phyloP scores from a whole-genome alignment of 495 filamentous ascomycete species.

The Eremomyces bilateralis region DNA sequence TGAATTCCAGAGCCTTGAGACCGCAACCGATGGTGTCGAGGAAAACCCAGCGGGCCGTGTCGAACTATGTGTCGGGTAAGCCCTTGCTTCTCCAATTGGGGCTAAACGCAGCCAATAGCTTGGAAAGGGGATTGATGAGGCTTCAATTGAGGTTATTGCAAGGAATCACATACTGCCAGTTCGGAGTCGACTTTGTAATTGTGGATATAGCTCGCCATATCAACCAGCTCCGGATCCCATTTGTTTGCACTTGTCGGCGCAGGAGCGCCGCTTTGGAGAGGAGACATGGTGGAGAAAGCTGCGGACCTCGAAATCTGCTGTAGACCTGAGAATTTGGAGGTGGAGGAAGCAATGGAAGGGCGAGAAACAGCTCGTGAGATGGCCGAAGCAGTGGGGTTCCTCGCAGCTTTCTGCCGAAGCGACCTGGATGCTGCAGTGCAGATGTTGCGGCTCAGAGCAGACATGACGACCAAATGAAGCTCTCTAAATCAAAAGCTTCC shows the following conservation, averaged over 20 bases:
- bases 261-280: conserved; percentile 28
- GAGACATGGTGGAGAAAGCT: conserved; percentile 35
- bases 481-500: no score
- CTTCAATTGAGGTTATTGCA: no score
- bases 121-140: conserved; percentile 4
- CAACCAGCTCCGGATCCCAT: conserved; percentile 79
- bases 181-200: conserved; percentile 77
- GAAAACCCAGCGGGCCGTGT: conserved; percentile 39
- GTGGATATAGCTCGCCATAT: conserved; percentile 87
- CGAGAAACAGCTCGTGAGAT: conserved; percentile 10
- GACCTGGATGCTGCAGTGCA: conserved; percentile 13
- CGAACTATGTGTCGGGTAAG: conserved; percentile 51
- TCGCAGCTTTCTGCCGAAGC: conserved; percentile 9
- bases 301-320: conserved; percentile 8
- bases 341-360: conserved; percentile 2
- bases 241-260: conserved; percentile 29
- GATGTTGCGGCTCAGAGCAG: conserved; percentile 16
- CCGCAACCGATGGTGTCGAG: conserved; percentile 94
- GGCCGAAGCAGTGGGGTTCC: conserved; percentile 7
- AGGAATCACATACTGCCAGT: conserved; percentile 73
- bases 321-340: conserved; percentile 5
- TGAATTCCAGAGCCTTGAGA: conserved; percentile 84
- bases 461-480: no score
- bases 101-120: conserved; percentile 1
- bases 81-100: conserved; percentile 8